These are phyloP conservation scores for Kluyveromyces nonfermentans DNA, from an alignment of 805 yeast genomes.

Conservation along the genomic window DNA sequence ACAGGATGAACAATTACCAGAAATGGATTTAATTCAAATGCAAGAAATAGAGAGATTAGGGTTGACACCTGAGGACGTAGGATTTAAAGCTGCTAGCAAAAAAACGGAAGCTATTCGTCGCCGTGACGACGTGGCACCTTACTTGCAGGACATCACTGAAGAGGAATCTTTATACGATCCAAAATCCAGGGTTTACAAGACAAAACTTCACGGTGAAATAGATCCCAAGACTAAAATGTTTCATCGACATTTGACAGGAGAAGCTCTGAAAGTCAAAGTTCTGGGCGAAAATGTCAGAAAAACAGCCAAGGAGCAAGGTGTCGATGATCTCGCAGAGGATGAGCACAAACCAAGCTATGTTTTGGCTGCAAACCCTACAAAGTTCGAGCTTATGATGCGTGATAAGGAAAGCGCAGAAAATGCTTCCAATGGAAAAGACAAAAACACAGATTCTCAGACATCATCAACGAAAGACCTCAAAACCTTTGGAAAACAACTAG, in stretches of 20 bases:
- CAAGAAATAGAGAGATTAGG: constrained; percentile 13
- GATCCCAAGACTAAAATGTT: constrained; percentile 38
- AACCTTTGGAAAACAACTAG: neutral
- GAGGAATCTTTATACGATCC: constrained; percentile 45
- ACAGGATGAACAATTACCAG: constrained; percentile 2
- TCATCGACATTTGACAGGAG: constrained; percentile 46
- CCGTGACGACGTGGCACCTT: constrained; percentile 68
- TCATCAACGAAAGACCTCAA: neutral
- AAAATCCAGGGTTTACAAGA: constrained; percentile 36
- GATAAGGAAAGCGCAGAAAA: constrained; percentile 1
- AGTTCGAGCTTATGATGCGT: constrained; percentile 21
- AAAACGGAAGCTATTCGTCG: constrained; percentile 40
- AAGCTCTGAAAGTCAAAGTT: constrained; percentile 43
- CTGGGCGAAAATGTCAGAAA: constrained; percentile 44
- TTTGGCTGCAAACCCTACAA: constrained; percentile 29
- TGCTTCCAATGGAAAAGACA: neutral
- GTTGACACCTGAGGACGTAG: constrained; percentile 1
- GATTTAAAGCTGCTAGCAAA: neutral
- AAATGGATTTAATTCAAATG: constrained; percentile 4
- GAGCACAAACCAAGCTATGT: constrained; percentile 23
- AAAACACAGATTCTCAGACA: neutral
- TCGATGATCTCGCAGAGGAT: constrained; percentile 20
- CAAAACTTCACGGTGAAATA: constrained; percentile 26
- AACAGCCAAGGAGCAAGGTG: constrained; percentile 24
- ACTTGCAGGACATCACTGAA: constrained; percentile 42